These are phyloP conservation scores for Paxillus rubicundulus DNA, from an alignment of 768 basidiomycete species.

Conservation along the genomic window DNA sequence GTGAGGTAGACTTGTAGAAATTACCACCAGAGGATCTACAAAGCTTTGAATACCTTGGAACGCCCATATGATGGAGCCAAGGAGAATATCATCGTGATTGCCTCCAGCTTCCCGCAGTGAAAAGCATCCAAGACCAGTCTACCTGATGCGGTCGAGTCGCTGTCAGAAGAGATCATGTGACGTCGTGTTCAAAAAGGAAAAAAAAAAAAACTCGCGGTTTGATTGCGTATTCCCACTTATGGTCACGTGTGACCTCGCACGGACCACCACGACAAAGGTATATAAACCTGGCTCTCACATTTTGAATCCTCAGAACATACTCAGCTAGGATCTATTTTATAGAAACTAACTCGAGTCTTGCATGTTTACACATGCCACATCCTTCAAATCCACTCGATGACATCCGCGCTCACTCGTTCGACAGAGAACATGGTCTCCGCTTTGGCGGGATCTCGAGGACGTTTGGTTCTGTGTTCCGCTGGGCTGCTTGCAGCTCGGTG, in stretches of 20 bases:
- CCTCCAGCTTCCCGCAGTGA: conserved; percentile 67
- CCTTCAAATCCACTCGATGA: conserved; percentile 74
- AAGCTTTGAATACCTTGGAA: too few relatives aligned
- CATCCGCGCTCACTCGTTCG: conserved; percentile 58
- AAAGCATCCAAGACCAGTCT: too few relatives aligned
- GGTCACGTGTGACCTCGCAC: conserved; percentile 30
- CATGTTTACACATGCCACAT: conserved; percentile 76
- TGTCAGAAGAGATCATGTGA: too few relatives aligned
- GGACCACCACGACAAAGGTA: conserved; percentile 33
- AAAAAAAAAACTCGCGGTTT: too few relatives aligned
- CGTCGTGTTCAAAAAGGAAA: too few relatives aligned
- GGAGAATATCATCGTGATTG: conserved; percentile 57
- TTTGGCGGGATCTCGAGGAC: conserved; percentile 52
- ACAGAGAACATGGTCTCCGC: conserved; percentile 59
- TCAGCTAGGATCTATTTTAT: conserved; percentile 80
- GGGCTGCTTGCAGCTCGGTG: conserved; percentile 28
- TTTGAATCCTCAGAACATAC: conserved; percentile 61
- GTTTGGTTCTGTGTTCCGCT: conserved; percentile 45
- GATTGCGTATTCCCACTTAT: too few relatives aligned
- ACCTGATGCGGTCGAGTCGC: too few relatives aligned
- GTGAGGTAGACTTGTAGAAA: conserved; percentile 48
- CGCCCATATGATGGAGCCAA: conserved; percentile 60
- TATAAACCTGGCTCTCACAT: conserved; percentile 27
- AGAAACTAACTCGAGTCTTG: conserved; percentile 78
- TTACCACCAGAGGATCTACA: too few relatives aligned